A percentile compares a stretch with the other conserved stretches of the same genome.
phyloP scores from a whole-genome alignment of 768 basidiomycete genomes.

The Calocera cornea region DNA sequence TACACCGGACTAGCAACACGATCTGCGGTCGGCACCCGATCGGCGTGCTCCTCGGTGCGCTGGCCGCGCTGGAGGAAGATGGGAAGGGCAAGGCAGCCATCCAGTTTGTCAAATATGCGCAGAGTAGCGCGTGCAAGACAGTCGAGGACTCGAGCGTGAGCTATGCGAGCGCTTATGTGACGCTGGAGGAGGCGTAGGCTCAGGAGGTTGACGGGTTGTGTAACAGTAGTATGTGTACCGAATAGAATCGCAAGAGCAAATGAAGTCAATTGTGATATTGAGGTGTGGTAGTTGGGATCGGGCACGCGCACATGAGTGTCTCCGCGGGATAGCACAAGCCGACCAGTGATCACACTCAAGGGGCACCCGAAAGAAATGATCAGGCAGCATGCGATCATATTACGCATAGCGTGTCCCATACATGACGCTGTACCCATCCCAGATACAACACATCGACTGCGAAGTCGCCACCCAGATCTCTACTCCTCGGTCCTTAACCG shows the following conservation, averaged over 20 bases:
- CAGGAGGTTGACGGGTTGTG: not conserved
- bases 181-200: not conserved
- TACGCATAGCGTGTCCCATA: slow-evolving; percentile 4
- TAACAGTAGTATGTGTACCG: not conserved
- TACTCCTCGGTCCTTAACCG: slow-evolving; percentile 89
- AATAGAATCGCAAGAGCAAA: not conserved
- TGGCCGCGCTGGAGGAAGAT: slow-evolving; percentile 42
- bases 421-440: not conserved
- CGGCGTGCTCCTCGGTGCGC: slow-evolving; percentile 72
- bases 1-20: slow-evolving; percentile 71
- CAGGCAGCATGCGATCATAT: slow-evolving; percentile 2
- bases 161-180: slow-evolving; percentile 81
- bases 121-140: slow-evolving; percentile 63
- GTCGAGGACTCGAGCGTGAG: slow-evolving; percentile 81
- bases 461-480: slow-evolving; percentile 7
- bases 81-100: slow-evolving; percentile 25
- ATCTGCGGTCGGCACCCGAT: slow-evolving; percentile 97
- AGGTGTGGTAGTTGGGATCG: too few species aligned
- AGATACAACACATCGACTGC: slow-evolving; percentile 4
- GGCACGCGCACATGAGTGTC: too few species aligned
- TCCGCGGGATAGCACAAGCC: too few species aligned
- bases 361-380: not conserved
- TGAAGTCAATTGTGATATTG: not conserved
- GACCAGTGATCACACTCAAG: too few species aligned
- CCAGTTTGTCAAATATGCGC: slow-evolving; percentile 86